phyloP scores from a whole-genome alignment of 441 rosid genomes.

The Populus hybrid region DNA sequence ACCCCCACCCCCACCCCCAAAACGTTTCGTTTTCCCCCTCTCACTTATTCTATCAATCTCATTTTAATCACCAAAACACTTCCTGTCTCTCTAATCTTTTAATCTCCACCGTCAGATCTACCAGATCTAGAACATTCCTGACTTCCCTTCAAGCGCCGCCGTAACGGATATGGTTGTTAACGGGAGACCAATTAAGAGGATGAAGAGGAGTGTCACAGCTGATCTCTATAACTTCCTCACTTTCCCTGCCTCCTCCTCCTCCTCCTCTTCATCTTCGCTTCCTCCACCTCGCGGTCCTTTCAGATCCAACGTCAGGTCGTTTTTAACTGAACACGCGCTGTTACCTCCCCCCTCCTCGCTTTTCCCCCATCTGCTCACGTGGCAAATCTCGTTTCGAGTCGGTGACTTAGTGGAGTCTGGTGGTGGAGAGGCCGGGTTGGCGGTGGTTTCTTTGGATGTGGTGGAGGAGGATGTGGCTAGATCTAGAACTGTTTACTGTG shows the following conservation, averaged over 20 bases:
- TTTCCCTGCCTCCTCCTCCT: slow-evolving; percentile 36
- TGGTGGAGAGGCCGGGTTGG: slow-evolving; percentile 32
- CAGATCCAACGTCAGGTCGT: slow-evolving; percentile 39
- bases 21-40: background rate
- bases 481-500: slow-evolving; percentile 70
- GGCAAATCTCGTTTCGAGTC: slow-evolving; percentile 54
- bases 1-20: background rate
- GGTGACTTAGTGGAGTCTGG: slow-evolving; percentile 33
- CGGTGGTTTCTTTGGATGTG: slow-evolving; percentile 43
- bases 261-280: slow-evolving; percentile 10
- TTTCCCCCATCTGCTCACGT: slow-evolving; percentile 47
- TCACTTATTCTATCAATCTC: background rate
- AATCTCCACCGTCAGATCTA: slow-evolving; percentile 9
- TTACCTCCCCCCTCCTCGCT: slow-evolving; percentile 48
- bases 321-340: slow-evolving; percentile 44
- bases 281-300: slow-evolving; percentile 33
- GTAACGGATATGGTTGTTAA: slow-evolving; percentile 43
- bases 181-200: slow-evolving; percentile 53
- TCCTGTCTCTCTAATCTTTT: background rate
- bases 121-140: background rate
- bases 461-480: slow-evolving; percentile 73
- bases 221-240: slow-evolving; percentile 57
- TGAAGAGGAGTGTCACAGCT: slow-evolving; percentile 68
- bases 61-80: background rate
- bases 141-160: slow-evolving; percentile 20